Conservation (phyloP, 1,284 basidiomycete genomes). For the Cutaneotrichosporon arboriforme region DNA sequence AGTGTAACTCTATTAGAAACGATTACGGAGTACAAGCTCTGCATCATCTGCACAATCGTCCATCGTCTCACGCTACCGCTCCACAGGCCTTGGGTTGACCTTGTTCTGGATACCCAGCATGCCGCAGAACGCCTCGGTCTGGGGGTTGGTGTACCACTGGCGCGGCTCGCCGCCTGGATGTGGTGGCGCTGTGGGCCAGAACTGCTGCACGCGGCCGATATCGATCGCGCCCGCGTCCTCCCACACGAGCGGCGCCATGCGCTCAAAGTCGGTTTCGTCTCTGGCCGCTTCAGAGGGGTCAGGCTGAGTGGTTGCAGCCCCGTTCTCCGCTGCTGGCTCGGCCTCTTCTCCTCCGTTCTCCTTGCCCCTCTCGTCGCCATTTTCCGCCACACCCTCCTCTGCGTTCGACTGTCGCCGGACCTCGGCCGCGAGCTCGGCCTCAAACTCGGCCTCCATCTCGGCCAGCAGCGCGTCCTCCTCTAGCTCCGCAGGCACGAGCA, state of each 20-base stretch:
- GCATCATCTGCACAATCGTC: too few species aligned
- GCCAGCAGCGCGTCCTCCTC: slow-evolving; percentile 3
- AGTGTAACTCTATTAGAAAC: too few species aligned
- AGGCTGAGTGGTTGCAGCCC: too few species aligned
- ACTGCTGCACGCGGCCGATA: slow-evolving; percentile 63
- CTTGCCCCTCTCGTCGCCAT: neutral
- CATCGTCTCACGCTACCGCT: too few species aligned
- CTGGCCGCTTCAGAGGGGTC: slow-evolving; percentile 32
- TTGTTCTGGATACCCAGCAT: slow-evolving; percentile 76
- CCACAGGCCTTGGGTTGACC: slow-evolving; percentile 56
- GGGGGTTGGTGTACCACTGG: slow-evolving; percentile 78
- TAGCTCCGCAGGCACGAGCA: slow-evolving; percentile 27
- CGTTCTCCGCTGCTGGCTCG: slow-evolving; percentile 15
- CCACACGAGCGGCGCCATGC: slow-evolving; percentile 18
- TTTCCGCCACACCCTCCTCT: neutral
- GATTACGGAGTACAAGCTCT: too few species aligned
- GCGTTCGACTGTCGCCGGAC: neutral
- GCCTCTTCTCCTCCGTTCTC: neutral
- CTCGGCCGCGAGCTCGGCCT: neutral
- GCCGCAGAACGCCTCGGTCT: slow-evolving; percentile 78
- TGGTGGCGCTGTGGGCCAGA: slow-evolving; percentile 67
- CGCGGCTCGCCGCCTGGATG: slow-evolving; percentile 44
- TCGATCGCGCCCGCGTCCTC: slow-evolving; percentile 37
- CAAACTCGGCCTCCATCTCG: neutral
- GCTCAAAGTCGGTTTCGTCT: neutral